Conservation (phyloP, 352 stramenopile genomes). For the Pythium monospermum region DNA sequence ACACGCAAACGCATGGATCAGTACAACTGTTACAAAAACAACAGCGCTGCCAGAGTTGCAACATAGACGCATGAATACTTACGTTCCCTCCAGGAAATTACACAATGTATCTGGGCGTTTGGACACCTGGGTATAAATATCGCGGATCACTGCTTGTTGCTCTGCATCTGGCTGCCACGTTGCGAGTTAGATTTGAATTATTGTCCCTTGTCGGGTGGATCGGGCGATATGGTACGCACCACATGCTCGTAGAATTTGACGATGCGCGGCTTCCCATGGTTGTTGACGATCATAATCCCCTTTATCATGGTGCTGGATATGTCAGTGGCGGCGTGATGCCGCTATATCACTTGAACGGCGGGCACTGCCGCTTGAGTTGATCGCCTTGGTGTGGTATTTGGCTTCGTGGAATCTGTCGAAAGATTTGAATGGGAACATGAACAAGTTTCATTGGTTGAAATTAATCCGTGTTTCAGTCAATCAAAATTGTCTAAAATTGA, state of each 20-base stretch:
- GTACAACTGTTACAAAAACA: not conserved
- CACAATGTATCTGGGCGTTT: constrained; percentile 97
- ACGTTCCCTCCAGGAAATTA: constrained; percentile 98
- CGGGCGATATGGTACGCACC: too few species aligned
- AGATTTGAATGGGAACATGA: constrained; percentile 11
- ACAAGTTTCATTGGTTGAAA: constrained; percentile 14
- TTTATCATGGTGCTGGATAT: constrained; percentile 91
- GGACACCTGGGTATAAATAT: constrained; percentile 98
- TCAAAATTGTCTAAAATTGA: constrained; percentile 1
- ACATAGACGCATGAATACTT: constrained; percentile 18
- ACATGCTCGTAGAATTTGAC: constrained; percentile 99
- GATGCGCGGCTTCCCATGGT: constrained; percentile 97
- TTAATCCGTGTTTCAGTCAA: constrained; percentile 15
- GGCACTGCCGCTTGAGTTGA: too few species aligned
- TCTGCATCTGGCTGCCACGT: constrained; percentile 91
- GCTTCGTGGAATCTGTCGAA: constrained; percentile 18
- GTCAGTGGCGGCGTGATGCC: not conserved
- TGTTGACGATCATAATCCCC: constrained; percentile 99
- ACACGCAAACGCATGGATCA: not conserved
- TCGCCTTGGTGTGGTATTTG: not conserved
- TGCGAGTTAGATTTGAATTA: too few species aligned
- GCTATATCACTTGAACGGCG: not conserved
- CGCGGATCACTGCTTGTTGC: constrained; percentile 96
- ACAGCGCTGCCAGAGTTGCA: too few species aligned
- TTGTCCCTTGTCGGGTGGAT: too few species aligned